Evolutionary conservation across 23 red algal species (phyloP), one percentile per base, ranked within the genome.

Genomic region (Gracilaria domingensis): DNA sequence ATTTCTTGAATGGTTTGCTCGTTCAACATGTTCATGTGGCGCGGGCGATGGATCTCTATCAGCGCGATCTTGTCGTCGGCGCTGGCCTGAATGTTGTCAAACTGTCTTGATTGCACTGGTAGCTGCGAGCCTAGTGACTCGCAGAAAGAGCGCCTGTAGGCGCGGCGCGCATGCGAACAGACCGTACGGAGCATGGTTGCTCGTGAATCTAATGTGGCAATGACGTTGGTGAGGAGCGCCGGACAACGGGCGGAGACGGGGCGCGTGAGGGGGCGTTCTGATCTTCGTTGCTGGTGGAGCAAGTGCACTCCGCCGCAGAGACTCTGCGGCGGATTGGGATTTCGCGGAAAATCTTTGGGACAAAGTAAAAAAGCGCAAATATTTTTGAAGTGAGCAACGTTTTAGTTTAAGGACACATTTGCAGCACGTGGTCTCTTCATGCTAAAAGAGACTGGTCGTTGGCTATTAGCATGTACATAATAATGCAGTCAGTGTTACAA

Each of bases 21-120:
- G 78, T 96, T 93, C 58, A 98, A 58, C 64, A 90, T 90, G 77
- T 98, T 98, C 35, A 98, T 72, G 12, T 88, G 72, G 24, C 79
- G 78, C 26, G 93, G 97, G 34, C 97, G 94, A 51, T 98, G 88
- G 56, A 98, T 85, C 14, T 87, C 80, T n/a, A 98, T 76, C 21
- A 96, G 17, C 1, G 74, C 97, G 56, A 98, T 88, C 32, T 40
- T 65, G 25, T 95, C 93, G 38, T 91, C 85, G 30, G 26, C 65
- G 26, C 49, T 54, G 6, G 83, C 75, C 12, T 59, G 80, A 28
- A 98, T 80, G 83, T 97, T 55, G 23, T 93, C 83, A 53, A 93
- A 97, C 34, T 79, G 54, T 1, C 87, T 56, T 24, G 87, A 90
- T 49, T 73, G 12, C 2, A 90, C 76, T 12, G 87, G 87, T 13